Conservation (phyloP, 2,329 filamentous ascomycete species). For the Fusarium zealandicum region DNA sequence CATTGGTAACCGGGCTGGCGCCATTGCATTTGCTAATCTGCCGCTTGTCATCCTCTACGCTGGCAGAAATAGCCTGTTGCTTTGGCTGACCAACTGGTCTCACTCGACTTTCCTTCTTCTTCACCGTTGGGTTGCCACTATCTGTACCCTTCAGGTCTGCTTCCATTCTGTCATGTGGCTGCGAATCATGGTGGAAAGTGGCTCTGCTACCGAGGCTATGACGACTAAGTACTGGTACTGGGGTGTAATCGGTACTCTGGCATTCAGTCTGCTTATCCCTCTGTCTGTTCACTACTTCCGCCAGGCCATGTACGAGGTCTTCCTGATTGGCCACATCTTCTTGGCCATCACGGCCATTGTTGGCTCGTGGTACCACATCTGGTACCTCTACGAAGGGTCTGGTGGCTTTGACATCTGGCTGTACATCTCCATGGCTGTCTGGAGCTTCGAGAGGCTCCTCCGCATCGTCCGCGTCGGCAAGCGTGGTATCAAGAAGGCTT, state of each 20-base stretch:
- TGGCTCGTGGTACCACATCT: slow-evolving; percentile 54
- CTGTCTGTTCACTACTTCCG: slow-evolving; percentile 49
- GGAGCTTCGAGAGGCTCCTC: slow-evolving; percentile 42
- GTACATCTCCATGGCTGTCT: slow-evolving; percentile 40
- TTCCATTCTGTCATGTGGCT: slow-evolving; percentile 56
- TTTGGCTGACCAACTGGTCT: slow-evolving; percentile 58
- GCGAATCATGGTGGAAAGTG: slow-evolving; percentile 41
- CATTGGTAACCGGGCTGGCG: slow-evolving; percentile 51
- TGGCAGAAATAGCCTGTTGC: slow-evolving; percentile 56
- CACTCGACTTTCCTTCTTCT: slow-evolving; percentile 57
- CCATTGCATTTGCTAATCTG: slow-evolving; percentile 50
- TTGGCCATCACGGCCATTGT: slow-evolving; percentile 51
- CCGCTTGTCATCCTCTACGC: slow-evolving; percentile 55
- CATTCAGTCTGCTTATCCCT: slow-evolving; percentile 39
- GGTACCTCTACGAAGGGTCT: slow-evolving; percentile 43
- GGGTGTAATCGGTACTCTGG: slow-evolving; percentile 51
- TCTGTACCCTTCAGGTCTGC: slow-evolving; percentile 54
- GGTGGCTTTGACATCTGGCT: slow-evolving; percentile 53
- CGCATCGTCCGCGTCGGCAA: slow-evolving; percentile 32
- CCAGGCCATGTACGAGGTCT: slow-evolving; percentile 51
- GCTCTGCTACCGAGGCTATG: slow-evolving; percentile 33
- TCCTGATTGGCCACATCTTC: slow-evolving; percentile 53
- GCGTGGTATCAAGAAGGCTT: slow-evolving; percentile 41
- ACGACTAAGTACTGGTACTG: slow-evolving; percentile 51
- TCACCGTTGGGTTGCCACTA: slow-evolving; percentile 57